Evolutionary conservation across 768 basidiomycete genomes (phyloP), one percentile per base, ranked within the genome.

Genomic region (Mycena vulgaris): DNA sequence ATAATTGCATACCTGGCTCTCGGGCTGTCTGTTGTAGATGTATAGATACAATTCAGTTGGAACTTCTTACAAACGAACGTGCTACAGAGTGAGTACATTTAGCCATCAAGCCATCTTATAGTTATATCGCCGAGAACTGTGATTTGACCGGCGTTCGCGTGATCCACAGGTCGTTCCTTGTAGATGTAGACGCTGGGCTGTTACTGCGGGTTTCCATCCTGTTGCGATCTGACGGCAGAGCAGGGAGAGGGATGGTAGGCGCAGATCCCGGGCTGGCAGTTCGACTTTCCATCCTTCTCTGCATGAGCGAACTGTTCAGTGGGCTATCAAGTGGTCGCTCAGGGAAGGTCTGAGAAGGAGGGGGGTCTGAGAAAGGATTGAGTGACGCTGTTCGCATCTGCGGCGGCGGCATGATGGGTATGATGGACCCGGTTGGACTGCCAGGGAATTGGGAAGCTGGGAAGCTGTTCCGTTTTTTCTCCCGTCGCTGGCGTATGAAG

Each of bases 1-100:
- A 73, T 73, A 75, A 73, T 73, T 35, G 42, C 58, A 75, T 73
- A 73, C 72, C 68, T 57, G 40, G 53, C 67, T 45, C 55, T 55
- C 30, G 21, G 23, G 42, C 40, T 33, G 47, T 53, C 30, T 69
- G 67, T 69, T 73, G 61, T 73, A 73, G 68, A 73, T 73, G 72
- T 73, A 69, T 66, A 58, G 61, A 62, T 70, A 73, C 72, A 73
- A 70, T 63, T 67, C 37, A 49, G 28, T 30, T 45, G 33, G 28
- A 63, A 58, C 25, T 51, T 25, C 58, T 42, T 69, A 73, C 72
- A 73, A 73, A 67, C 57, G 68, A 69, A 49, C 49, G 31, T 52
- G 61, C 30, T 67, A 68, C 61, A 63, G 27, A 31, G 5, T 23
- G 33, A 55, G 39, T 59, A 61, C 7, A 55, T 28, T 33, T n/a